A percentile compares a stretch with the other conserved stretches of the same genome.
phyloP scores from a whole-genome alignment of 139 green algal genomes.

The Ulvella scutata region DNA sequence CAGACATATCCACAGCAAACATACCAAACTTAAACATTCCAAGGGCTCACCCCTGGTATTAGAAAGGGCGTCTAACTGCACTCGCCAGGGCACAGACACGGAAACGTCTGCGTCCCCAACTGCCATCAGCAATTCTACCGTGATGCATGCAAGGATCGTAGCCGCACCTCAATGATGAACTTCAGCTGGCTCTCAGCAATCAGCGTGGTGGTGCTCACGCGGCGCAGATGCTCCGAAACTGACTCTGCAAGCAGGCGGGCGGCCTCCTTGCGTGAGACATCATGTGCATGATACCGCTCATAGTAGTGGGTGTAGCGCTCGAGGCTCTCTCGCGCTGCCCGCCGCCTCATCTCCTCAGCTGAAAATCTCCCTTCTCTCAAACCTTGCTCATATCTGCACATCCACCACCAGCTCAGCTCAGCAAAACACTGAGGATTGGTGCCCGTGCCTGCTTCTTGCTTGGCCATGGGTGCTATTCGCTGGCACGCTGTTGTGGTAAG shows the following conservation, averaged over 20 bases:
- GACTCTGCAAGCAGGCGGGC: neutral
- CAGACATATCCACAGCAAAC: too few species aligned
- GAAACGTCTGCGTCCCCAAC: too few species aligned
- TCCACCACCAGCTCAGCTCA: too few species aligned
- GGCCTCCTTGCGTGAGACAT: constrained; percentile 5
- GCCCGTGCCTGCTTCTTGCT: too few species aligned
- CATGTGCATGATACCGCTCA: constrained; percentile 67
- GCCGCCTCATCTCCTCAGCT: constrained; percentile 55
- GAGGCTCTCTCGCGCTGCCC: constrained; percentile 72
- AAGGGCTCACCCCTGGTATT: too few species aligned
- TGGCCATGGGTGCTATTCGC: too few species aligned
- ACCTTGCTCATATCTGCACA: constrained; percentile 57
- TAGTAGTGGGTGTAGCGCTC: constrained; percentile 88
- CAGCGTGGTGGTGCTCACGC: neutral
- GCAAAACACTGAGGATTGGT: too few species aligned
- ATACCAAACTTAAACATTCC: too few species aligned
- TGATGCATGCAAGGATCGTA: neutral
- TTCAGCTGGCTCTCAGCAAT: neutral
- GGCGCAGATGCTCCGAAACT: neutral
- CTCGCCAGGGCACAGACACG: too few species aligned
- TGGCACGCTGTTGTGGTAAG: too few species aligned
- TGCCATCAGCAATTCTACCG: too few species aligned
- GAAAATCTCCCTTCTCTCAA: constrained; percentile 70
- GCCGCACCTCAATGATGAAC: neutral
- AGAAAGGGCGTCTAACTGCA: too few species aligned